Conservation (phyloP, 805 yeast species). For the Schwanniomyces pseudopolymorphus region DNA sequence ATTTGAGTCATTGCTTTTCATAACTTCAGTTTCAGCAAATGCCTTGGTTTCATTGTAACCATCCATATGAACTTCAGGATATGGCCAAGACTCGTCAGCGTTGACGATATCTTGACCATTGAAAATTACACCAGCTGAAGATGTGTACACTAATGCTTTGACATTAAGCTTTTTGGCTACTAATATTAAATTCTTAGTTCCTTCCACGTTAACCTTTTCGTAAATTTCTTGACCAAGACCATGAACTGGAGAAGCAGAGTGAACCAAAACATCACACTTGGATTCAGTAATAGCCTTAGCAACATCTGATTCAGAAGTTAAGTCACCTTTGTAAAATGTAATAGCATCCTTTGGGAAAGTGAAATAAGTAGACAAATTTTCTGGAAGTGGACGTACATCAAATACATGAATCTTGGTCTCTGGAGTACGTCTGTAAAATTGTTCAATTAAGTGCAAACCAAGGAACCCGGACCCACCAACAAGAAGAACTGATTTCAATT, state of each 20-base stretch:
- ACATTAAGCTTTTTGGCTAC: slow-evolving; percentile 55
- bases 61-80: slow-evolving; percentile 90
- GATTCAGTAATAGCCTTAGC: slow-evolving; percentile 56
- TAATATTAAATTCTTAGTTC: slow-evolving; percentile 73
- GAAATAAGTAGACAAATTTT: slow-evolving; percentile 64
- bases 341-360: slow-evolving; percentile 65
- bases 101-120: slow-evolving; percentile 91
- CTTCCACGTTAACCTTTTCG: slow-evolving; percentile 86
- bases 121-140: slow-evolving; percentile 96
- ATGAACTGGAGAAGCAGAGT: slow-evolving; percentile 96
- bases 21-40: slow-evolving; percentile 78
- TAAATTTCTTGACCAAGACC: slow-evolving; percentile 81
- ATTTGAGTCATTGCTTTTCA: slow-evolving; percentile 62
- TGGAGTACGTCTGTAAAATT: slow-evolving; percentile 65
- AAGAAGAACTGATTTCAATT: slow-evolving; percentile 61
- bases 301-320: slow-evolving; percentile 74
- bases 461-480: slow-evolving; percentile 97
- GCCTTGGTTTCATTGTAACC: slow-evolving; percentile 96
- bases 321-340: slow-evolving; percentile 73
- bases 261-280: slow-evolving; percentile 77
- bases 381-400: slow-evolving; percentile 88
- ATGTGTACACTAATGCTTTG: slow-evolving; percentile 84
- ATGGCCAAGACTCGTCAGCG: slow-evolving; percentile 94
- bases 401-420: slow-evolving; percentile 79
- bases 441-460: slow-evolving; percentile 88